Base-by-base conservation (phyloP, 768 basidiomycete species). In the Mycena belliarum region DNA sequence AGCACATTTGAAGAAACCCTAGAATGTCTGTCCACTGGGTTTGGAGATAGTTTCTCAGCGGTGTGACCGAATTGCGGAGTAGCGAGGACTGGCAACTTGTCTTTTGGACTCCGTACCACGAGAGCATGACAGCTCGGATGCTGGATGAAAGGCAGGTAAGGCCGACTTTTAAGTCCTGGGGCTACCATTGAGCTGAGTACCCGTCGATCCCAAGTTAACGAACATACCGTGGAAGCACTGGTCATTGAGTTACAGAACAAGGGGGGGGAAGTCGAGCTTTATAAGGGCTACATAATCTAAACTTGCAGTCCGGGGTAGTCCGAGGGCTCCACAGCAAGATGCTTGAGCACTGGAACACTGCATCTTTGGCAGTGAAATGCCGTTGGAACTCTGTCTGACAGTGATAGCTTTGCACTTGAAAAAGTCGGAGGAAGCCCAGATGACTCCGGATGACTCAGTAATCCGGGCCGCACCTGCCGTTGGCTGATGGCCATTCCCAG, bases 71-170 rank as follows among this genome's bases (percentile, higher is more conserved):
- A 16, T 5, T 25, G n/a, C 57, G 52, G 16, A 33, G 44, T n/a
- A 21, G n/a, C n/a, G 20, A n/a, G 8, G 42, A 3, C 15, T 50
- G 41, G 29, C 20, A 40, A 21, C 41, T 44, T 15, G 25, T 15
- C 42, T n/a, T 26, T 29, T 47, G 48, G 8, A 46, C 43, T 21
- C 20, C 18, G 21, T 60, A 21, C 59, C 48, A 55, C 4, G 53
- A 38, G 24, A 33, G 12, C 59, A 60, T 60, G 10, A 28, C 49
- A 51, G 55, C 21, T 29, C 47, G 37, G 43, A 60, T 23, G 38
- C 38, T 50, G 28, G 44, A 51, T 21, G 41, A 50, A 25, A 60
- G 53, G 11, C 35, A 18, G 16, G 2, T 16, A 12, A 59, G 57
- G 20, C 41, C 23, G 20, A n/a, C 44, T 16, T 46, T 55, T 23